Conservation (phyloP, 805 yeast genomes). For the Wickerhamiella qilinensis region DNA sequence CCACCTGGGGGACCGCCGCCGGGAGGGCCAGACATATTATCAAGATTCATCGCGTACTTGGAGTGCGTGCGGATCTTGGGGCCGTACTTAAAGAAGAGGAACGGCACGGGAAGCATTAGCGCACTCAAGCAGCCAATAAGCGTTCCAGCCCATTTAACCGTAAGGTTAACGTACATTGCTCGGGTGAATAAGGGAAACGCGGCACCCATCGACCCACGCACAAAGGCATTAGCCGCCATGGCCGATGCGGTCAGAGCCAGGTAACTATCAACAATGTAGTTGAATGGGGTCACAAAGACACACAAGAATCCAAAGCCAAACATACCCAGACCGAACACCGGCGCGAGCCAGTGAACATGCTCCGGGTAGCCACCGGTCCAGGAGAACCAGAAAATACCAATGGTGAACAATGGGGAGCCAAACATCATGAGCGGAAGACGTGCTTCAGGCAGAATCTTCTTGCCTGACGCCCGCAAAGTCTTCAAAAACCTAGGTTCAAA, state of each 20-base stretch:
- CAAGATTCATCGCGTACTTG: constrained; percentile 30
- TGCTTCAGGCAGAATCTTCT: constrained; percentile 57
- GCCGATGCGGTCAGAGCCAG: constrained; percentile 64
- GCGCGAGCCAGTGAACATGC: constrained; percentile 69
- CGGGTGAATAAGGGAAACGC: constrained; percentile 57
- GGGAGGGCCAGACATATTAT: not conserved
- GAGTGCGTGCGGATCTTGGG: constrained; percentile 37
- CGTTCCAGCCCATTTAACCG: constrained; percentile 67
- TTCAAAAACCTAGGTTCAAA: constrained; percentile 37
- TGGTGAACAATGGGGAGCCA: constrained; percentile 53
- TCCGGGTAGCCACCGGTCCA: constrained; percentile 65
- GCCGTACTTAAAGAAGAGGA: constrained; percentile 46
- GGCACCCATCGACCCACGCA: constrained; percentile 53
- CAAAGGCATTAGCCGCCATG: constrained; percentile 53
- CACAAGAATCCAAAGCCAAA: constrained; percentile 53
- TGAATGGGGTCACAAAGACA: constrained; percentile 52
- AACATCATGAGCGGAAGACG: constrained; percentile 61
- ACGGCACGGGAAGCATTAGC: constrained; percentile 48
- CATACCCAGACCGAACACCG: constrained; percentile 47
- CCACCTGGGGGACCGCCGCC: not conserved
- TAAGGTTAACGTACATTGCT: constrained; percentile 53
- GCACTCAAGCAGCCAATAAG: constrained; percentile 46
- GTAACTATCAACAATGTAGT: constrained; percentile 60
- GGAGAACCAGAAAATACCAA: constrained; percentile 72
- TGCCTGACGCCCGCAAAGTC: constrained; percentile 33